A percentile compares a stretch with the other conserved stretches of the same genome.
Evolutionary conservation across 106 monocot genomes (phyloP).

Genomic region (Dendrobium officinale): DNA sequence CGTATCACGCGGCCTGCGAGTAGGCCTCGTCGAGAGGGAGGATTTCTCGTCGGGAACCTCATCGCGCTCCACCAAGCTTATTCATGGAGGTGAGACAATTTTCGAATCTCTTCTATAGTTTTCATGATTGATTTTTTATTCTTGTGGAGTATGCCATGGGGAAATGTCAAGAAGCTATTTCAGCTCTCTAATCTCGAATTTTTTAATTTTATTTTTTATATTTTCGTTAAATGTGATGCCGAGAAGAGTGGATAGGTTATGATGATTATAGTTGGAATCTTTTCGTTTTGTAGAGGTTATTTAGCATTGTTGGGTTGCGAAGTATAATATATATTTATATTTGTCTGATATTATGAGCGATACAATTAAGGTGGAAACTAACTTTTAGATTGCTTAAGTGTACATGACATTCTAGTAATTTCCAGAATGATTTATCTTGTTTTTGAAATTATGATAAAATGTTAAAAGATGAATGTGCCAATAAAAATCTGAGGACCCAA

Average conservation of each 20-base stretch:
- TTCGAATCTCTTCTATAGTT: not conserved
- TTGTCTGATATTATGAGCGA: too few species aligned
- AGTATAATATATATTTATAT: not conserved
- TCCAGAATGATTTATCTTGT: too few species aligned
- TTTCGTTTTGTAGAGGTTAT: not conserved
- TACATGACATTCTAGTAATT: too few species aligned
- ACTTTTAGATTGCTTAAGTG: too few species aligned
- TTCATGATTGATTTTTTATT: not conserved
- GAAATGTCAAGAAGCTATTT: too few species aligned
- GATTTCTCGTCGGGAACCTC: slow-evolving; percentile 98
- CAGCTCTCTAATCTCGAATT: not conserved
- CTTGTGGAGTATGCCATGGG: not conserved
- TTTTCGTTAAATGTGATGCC: not conserved
- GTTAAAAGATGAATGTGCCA: not conserved
- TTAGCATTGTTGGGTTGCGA: not conserved
- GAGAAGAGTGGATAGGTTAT: not conserved
- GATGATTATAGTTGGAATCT: not conserved
- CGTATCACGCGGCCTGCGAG: slow-evolving; percentile 66
- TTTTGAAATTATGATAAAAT: too few species aligned
- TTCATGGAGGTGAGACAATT: slow-evolving; percentile 75
- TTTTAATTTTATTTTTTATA: not conserved
- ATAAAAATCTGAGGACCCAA: not conserved
- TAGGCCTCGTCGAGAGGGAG: slow-evolving; percentile 92
- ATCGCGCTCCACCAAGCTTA: slow-evolving; percentile 88
- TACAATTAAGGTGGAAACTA: too few species aligned